A percentile compares a stretch with the other conserved stretches of the same genome.
Conservation (phyloP, 1,284 basidiomycete genomes). For the Jaminaea rosea region DNA sequence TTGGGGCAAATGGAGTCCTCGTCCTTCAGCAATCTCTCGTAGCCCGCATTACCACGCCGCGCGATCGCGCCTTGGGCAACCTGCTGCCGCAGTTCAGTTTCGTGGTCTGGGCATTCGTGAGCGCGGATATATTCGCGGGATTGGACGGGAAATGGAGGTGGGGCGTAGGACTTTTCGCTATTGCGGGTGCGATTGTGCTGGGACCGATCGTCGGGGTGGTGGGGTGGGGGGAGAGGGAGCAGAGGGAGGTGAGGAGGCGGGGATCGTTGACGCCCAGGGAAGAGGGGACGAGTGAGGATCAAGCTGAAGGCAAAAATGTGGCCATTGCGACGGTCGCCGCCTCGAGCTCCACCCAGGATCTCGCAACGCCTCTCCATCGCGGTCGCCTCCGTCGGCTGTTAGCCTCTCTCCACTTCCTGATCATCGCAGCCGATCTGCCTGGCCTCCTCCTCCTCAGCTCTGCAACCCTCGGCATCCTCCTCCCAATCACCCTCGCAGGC, state of each 20-base stretch:
- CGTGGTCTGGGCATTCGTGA: conserved; percentile 9
- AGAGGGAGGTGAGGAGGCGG: too few relatives aligned
- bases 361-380: too few relatives aligned
- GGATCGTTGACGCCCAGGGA: conserved; percentile 3
- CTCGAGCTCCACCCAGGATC: too few relatives aligned
- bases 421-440: conserved; percentile 2
- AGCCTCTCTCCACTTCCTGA: too few relatives aligned
- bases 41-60: conserved; percentile 8
- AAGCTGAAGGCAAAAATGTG: too few relatives aligned
- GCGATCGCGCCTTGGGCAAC: conserved; percentile 7
- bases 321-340: too few relatives aligned
- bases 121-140: conserved; percentile 6
- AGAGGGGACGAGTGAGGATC: too few relatives aligned
- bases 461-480: neutral
- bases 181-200: conserved; percentile 8
- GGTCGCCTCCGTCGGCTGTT: too few relatives aligned
- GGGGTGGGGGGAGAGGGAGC: too few relatives aligned
- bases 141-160: conserved; percentile 10
- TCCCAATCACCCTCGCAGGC: conserved; percentile 5
- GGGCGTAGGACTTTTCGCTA: conserved; percentile 13
- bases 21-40: conserved; percentile 6
- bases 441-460: conserved; percentile 3
- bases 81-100: conserved; percentile 11
- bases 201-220: conserved; percentile 6
- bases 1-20: conserved; percentile 11